Base-by-base conservation (phyloP, 1,284 basidiomycete species). In the Apiotrichum veenhuisii region DNA sequence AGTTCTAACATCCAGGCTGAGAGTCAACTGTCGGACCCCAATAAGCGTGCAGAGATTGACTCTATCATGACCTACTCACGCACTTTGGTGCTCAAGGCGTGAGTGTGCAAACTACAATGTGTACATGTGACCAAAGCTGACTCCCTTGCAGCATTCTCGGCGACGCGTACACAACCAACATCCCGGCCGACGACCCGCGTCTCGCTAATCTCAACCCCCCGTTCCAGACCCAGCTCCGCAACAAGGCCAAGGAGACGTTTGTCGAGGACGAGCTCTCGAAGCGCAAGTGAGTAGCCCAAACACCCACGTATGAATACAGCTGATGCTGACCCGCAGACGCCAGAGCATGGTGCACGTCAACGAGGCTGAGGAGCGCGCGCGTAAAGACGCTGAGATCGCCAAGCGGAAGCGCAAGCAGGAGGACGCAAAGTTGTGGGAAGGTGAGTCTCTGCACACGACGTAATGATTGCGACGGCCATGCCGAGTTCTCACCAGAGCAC, bases 231-330 rank as follows among this genome's bases (percentile, higher is more conserved):
- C 79, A 80, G 47, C 71, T 83, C 34, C 69, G 78, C 53, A 64
- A 66, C 22, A 79, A 80, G 57, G 78, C 80, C 5, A 79, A 80
- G 62, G 79, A 82, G 60, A 70, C 83, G 22, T 70, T 83, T 61
- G 75, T 82, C n/a, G 81, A 82, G 59, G 82, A 83, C 48, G 81
- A 82, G 66, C 65, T 83, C 30, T 71, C 78, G n/a, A 67, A 77
- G 57, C 60, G 80, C 55, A 66, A 77, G 78, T 78, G 55, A 62
- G 76, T 63, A n/a, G 18, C 5, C 9, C n/a, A 18, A 22, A 1
- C 7, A 5, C 2, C 34, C 8, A 37, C 18, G 11, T 10, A 22
- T 20, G n/a, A 15, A 30, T 26, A 12, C 23, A 27, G 17, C 14
- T 15, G 4, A 20, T 40, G 17, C 57, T 51, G 41, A 37, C 22